Conservation (phyloP, 176 grass and related monocot genomes). For the Triticum urartu region DNA sequence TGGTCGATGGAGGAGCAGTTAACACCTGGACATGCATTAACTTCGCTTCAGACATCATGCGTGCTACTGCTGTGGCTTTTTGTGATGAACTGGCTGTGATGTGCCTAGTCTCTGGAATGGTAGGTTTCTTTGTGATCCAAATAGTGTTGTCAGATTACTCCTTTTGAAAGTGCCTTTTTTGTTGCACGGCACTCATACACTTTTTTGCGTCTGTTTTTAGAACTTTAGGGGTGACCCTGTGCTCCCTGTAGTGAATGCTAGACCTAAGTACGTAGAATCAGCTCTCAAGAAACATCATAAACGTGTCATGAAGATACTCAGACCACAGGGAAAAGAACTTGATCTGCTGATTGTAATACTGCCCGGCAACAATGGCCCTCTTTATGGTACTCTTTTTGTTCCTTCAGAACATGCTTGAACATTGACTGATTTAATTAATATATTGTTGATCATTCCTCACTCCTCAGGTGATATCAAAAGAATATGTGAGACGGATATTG, state of each 20-base stretch:
- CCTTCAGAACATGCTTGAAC: background rate
- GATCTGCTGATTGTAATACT: conserved; percentile 66
- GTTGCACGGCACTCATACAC: background rate
- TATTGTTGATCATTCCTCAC: too few species aligned
- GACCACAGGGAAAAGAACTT: conserved; percentile 34
- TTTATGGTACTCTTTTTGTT: conserved; percentile 46
- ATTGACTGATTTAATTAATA: background rate
- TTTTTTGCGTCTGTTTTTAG: conserved; percentile 8
- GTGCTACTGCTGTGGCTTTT: conserved; percentile 23
- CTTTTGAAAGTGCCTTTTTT: background rate
- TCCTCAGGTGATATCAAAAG: background rate
- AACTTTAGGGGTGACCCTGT: conserved; percentile 45
- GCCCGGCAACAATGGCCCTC: conserved; percentile 51
- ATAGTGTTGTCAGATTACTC: background rate
- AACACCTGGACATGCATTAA: conserved; percentile 55
- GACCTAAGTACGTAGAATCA: conserved; percentile 48
- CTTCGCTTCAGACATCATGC: conserved; percentile 36
- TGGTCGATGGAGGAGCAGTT: conserved; percentile 50
- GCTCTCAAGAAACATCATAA: conserved; percentile 42
- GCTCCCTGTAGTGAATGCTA: conserved; percentile 38
- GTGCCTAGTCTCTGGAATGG: conserved; percentile 58
- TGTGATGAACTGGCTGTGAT: conserved; percentile 43
- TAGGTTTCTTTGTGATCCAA: conserved; percentile 21
- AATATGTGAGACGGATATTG: background rate
- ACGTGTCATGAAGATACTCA: conserved; percentile 49